Evolutionary conservation across 257 asterid species (phyloP).

Genomic region (Cinchona pubescens): DNA sequence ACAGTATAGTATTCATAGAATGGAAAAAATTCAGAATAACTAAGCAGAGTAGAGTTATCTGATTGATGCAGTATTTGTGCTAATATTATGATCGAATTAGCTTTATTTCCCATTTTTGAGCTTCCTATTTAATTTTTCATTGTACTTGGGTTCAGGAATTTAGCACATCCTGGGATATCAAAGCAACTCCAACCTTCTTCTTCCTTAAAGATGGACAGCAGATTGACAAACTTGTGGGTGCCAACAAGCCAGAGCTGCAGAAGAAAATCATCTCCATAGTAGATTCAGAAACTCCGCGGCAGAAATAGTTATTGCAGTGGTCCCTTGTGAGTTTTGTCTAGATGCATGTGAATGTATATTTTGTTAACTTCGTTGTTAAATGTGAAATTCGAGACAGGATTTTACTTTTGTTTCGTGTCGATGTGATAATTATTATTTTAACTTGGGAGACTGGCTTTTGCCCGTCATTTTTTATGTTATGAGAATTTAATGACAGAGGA

Average conservation of each 20-base stretch:
- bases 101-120: not conserved
- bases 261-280: conserved; percentile 61
- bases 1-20: not conserved
- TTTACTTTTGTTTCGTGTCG: not conserved
- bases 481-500: not conserved
- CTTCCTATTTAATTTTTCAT: not conserved
- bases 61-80: not conserved
- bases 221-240: conserved; percentile 93
- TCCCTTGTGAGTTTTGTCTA: conserved; percentile 13
- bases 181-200: conserved; percentile 99
- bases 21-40: not conserved
- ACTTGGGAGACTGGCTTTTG: not conserved
- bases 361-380: conserved; percentile 5
- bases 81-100: not conserved
- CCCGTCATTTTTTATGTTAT: not conserved
- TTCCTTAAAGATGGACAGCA: conserved; percentile 79
- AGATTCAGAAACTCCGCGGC: conserved; percentile 41
- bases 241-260: conserved; percentile 90
- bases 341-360: conserved; percentile 31
- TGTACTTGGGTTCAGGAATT: conserved; percentile 57
- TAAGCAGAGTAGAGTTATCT: not conserved
- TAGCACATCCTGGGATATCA: conserved; percentile 93
- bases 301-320: conserved; percentile 21
- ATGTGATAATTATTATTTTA: not conserved
- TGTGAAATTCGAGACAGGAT: not conserved